Evolutionary conservation across 2,329 filamentous ascomycete species (phyloP), one percentile per base, ranked within the genome.

Genomic region (Xylaria polymorpha): DNA sequence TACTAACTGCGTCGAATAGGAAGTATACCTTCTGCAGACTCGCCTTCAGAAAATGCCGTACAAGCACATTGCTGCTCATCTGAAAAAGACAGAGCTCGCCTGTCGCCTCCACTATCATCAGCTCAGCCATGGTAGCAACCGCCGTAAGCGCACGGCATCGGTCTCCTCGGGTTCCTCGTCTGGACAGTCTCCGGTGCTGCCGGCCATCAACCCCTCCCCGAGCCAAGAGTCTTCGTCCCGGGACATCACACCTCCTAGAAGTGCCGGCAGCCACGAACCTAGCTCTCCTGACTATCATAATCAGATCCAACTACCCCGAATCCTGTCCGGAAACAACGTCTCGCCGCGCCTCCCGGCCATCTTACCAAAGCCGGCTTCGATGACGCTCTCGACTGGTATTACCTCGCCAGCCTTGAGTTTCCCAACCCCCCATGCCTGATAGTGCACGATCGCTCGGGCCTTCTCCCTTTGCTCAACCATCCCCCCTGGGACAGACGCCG

Each of bases 41-140:
- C 91, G 93, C 67, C 88, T 93, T 76, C 92, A 94, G 77, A 95
- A 95, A 83, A 94, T 95, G 90, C 93, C 93, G 0, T 96, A 96
- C 82, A 96, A 95, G 85, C 92, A 95, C 79, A 96, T 96, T 78
- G 93, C 93, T 67, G 88, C 91, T 68, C 91, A 94, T 75, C 84
- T 96, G 74, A 93, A 94, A 82, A 97, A 96, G 85, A 96, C 93
- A 0, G 93, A 96, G 83, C 85, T 96, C 68, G 93, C 93, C 57
- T 97, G 93, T 82, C 92, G 93, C 71, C 87, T 97, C 71, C 93
- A 96, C 81, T 95, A 93, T 79, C 93, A 97, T 77, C 93, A 96
- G 78, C 87, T 96, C 71, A 94, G 91, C 72, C 92, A 94, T 79
- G 92, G 92, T 67, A 93, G 88, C 83, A 93, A 92, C 82, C 90